Evolutionary conservation across 192 early-diverging fungal genomes (phyloP).

Genomic region (Coemansia sp.): DNA sequence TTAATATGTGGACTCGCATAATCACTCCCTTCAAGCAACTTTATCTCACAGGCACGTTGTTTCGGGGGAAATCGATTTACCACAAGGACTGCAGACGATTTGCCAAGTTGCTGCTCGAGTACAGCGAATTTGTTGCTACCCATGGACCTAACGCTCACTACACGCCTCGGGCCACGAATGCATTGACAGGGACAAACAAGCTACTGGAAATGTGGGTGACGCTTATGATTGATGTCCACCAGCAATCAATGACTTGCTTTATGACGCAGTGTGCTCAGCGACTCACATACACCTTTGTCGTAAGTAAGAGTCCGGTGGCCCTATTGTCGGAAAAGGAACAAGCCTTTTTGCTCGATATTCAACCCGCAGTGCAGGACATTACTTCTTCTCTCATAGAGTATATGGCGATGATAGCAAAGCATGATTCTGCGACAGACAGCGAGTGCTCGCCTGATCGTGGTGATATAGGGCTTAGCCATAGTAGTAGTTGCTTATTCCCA

Average conservation of each 20-base stretch:
- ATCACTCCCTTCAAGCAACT: slow-evolving; percentile 24
- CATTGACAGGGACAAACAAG: slow-evolving; percentile 4
- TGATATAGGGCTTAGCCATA: too few species aligned
- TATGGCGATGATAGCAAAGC: too few species aligned
- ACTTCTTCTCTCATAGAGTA: too few species aligned
- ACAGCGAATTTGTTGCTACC: background rate
- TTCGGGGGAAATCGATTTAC: slow-evolving; percentile 26
- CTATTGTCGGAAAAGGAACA: too few species aligned
- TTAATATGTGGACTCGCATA: slow-evolving; percentile 41
- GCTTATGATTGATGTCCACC: slow-evolving; percentile 24
- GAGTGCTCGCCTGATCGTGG: too few species aligned
- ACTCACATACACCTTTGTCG: slow-evolving; percentile 13
- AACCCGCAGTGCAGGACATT: too few species aligned
- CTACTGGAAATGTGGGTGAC: slow-evolving; percentile 36
- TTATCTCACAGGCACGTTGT: slow-evolving; percentile 9
- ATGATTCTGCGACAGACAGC: too few species aligned
- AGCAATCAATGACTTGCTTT: slow-evolving; percentile 11
- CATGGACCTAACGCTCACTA: background rate
- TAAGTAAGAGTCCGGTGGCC: background rate
- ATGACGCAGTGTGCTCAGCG: background rate
- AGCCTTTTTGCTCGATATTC: too few species aligned
- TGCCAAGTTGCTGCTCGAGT: slow-evolving; percentile 22
- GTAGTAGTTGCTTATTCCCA: too few species aligned
- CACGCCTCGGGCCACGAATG: background rate
- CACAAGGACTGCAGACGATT: slow-evolving; percentile 40